phyloP scores from a whole-genome alignment of 2,329 filamentous ascomycete species.

The Hirsutella rhossiliensis region DNA sequence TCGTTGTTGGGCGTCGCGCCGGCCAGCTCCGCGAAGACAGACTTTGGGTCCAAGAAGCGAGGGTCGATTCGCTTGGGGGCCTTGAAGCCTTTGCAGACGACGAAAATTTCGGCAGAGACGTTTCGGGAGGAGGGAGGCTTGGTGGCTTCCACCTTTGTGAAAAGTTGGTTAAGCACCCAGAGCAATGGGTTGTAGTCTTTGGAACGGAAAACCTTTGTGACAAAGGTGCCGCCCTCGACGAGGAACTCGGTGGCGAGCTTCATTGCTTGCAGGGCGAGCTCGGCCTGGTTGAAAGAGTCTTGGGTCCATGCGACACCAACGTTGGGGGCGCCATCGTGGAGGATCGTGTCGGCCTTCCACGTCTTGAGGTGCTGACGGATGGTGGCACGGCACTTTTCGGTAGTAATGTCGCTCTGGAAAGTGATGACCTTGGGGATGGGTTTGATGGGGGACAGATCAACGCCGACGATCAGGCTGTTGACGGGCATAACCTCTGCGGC shows the following conservation, averaged over 20 bases:
- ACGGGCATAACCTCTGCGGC: conserved; percentile 89
- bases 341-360: conserved; percentile 89
- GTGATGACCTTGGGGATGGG: conserved; percentile 87
- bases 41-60: conserved; percentile 76
- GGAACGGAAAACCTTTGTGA: conserved; percentile 93
- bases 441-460: conserved; percentile 92
- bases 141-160: conserved; percentile 89
- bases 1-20: conserved; percentile 87
- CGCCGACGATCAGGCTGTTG: conserved; percentile 82
- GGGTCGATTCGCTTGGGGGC: conserved; percentile 89
- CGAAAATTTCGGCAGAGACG: conserved; percentile 96
- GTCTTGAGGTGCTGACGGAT: conserved; percentile 85
- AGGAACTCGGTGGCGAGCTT: conserved; percentile 93
- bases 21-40: conserved; percentile 86
- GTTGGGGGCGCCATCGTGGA: conserved; percentile 95
- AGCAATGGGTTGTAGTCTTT: conserved; percentile 94
- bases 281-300: conserved; percentile 95
- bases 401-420: conserved; percentile 97
- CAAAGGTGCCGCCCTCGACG: conserved; percentile 78
- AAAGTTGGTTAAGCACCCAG: conserved; percentile 97
- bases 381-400: conserved; percentile 86
- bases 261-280: conserved; percentile 79
- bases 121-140: conserved; percentile 94
- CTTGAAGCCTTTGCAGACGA: conserved; percentile 91
- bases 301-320: conserved; percentile 97